phyloP scores from a whole-genome alignment of 2,329 filamentous ascomycete genomes.

The Ophiosphaerella korrae region DNA sequence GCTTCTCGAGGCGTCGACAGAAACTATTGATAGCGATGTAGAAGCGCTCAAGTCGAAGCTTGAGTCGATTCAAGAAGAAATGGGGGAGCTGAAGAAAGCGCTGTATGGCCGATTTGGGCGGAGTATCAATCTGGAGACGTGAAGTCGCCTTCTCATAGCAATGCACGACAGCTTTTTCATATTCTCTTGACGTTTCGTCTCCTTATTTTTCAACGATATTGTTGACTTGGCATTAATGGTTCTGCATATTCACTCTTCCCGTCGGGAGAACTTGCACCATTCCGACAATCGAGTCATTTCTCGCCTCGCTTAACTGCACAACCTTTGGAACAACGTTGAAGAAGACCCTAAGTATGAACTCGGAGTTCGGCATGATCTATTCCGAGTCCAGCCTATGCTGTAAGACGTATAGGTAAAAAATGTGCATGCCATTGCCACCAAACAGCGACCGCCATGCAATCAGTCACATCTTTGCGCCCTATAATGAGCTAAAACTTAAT shows the following conservation, averaged over 20 bases:
- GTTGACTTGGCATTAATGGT: too few species aligned
- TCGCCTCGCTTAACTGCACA: neutral
- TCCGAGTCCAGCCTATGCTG: neutral
- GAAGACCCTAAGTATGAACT: too few species aligned
- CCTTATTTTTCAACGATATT: too few species aligned
- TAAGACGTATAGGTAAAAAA: neutral
- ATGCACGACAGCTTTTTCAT: neutral
- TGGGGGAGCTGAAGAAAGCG: conserved; percentile 86
- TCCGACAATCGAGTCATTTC: neutral
- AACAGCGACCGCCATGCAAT: too few species aligned
- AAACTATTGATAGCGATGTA: conserved; percentile 78
- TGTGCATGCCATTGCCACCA: too few species aligned
- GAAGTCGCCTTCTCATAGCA: neutral
- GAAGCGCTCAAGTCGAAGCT: conserved; percentile 77
- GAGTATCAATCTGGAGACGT: conserved; percentile 96
- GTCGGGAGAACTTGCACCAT: too few species aligned
- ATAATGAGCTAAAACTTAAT: too few species aligned
- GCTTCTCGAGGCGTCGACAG: conserved; percentile 73
- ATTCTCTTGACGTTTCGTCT: too few species aligned
- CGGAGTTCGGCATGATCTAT: neutral
- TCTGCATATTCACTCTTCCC: too few species aligned
- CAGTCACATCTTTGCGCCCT: too few species aligned
- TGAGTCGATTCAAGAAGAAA: conserved; percentile 76
- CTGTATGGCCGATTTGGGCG: conserved; percentile 93
- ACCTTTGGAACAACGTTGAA: too few species aligned